These are phyloP conservation scores for Colletotrichum orbiculare DNA, from an alignment of 2,329 filamentous ascomycete species.

Conservation along the genomic window DNA sequence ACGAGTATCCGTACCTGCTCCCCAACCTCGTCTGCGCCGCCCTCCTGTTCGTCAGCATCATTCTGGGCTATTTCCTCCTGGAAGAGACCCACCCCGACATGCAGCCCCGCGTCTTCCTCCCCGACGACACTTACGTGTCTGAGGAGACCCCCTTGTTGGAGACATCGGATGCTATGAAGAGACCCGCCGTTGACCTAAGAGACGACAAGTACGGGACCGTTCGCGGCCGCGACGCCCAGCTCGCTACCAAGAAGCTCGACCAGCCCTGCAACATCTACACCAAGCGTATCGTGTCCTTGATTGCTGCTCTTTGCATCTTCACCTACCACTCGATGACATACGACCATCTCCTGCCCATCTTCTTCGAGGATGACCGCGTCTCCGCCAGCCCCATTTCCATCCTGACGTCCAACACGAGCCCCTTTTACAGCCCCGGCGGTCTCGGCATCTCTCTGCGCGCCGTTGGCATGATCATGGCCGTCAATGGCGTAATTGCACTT, in stretches of 20 bases:
- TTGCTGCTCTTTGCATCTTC: constrained; percentile 87
- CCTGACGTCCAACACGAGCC: constrained; percentile 48
- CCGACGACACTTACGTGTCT: constrained; percentile 60
- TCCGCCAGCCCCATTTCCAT: constrained; percentile 49
- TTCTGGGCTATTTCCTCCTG: constrained; percentile 83
- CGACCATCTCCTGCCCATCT: constrained; percentile 91
- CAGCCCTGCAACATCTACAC: constrained; percentile 58
- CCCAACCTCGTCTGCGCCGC: constrained; percentile 87
- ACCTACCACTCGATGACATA: constrained; percentile 97
- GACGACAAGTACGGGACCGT: constrained; percentile 86
- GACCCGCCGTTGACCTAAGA: constrained; percentile 77
- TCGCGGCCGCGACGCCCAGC: constrained; percentile 49
- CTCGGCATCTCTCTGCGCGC: constrained; percentile 71
- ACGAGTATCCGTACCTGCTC: constrained; percentile 84
- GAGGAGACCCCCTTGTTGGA: constrained; percentile 81
- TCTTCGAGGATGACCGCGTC: constrained; percentile 81
- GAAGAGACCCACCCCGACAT: constrained; percentile 83
- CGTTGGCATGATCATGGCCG: constrained; percentile 70
- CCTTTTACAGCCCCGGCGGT: constrained; percentile 69
- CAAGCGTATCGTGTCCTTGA: constrained; percentile 77
- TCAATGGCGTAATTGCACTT: constrained; percentile 69
- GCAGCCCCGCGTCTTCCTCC: constrained; percentile 45
- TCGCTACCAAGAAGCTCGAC: constrained; percentile 45
- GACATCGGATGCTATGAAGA: constrained; percentile 78
- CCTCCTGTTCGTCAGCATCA: constrained; percentile 81